Evolutionary conservation across 2,329 filamentous ascomycete genomes (phyloP).

Genomic region (Stemphylium lycopersici): DNA sequence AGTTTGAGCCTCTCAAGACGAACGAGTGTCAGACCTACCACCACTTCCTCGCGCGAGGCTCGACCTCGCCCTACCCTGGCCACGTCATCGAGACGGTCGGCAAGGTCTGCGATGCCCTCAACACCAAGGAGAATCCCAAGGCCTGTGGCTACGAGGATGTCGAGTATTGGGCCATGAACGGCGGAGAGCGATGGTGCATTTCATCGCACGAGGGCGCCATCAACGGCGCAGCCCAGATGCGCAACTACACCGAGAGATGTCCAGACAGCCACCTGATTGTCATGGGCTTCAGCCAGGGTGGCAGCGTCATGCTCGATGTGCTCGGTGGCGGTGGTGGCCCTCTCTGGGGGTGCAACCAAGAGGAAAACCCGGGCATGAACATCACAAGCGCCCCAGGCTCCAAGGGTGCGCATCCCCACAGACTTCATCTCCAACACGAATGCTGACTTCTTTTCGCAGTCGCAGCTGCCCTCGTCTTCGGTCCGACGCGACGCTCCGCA

Average conservation of each 20-base stretch:
- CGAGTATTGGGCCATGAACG: slow-evolving; percentile 34
- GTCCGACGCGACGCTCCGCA: slow-evolving; percentile 33
- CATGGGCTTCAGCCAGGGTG: slow-evolving; percentile 38
- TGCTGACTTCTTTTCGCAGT: slow-evolving; percentile 23
- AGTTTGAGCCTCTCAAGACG: slow-evolving; percentile 31
- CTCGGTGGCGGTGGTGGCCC: slow-evolving; percentile 34
- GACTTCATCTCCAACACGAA: not conserved
- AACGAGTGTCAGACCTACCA: slow-evolving; percentile 33
- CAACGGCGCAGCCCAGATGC: slow-evolving; percentile 34
- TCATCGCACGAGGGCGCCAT: slow-evolving; percentile 35
- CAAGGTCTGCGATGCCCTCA: slow-evolving; percentile 33
- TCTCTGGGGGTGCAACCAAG: slow-evolving; percentile 33
- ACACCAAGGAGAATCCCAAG: slow-evolving; percentile 28
- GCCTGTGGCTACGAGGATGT: slow-evolving; percentile 38
- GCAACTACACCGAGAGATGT: slow-evolving; percentile 35
- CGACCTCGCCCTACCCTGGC: slow-evolving; percentile 35
- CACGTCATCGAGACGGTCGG: slow-evolving; percentile 35
- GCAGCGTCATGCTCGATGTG: slow-evolving; percentile 32
- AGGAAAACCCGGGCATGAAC: slow-evolving; percentile 29
- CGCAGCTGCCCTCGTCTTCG: slow-evolving; percentile 31
- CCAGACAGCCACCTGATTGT: slow-evolving; percentile 36
- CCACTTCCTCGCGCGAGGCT: slow-evolving; percentile 35
- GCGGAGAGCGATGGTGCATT: slow-evolving; percentile 32
- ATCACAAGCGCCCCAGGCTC: slow-evolving; percentile 28
- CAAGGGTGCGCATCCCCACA: slow-evolving; percentile 18